Evolutionary conservation across 495 filamentous ascomycete genomes (phyloP).

Genomic region (Aspergillus coremiiformis): DNA sequence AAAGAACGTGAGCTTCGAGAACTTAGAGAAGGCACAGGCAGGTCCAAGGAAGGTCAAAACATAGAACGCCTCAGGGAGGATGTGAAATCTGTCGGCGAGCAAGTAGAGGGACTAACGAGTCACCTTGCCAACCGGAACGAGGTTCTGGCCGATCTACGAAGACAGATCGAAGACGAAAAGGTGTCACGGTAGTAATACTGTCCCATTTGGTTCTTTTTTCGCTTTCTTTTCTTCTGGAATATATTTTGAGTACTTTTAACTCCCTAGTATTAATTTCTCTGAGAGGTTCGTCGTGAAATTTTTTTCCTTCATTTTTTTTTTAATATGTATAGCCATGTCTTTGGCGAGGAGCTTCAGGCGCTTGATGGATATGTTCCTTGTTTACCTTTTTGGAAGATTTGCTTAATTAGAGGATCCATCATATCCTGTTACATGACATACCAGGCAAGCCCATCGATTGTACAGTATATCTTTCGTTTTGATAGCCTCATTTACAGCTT

Average conservation of each 20-base stretch:
- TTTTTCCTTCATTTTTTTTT: slow-evolving; percentile 15
- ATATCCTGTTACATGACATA: background rate
- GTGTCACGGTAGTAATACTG: slow-evolving; percentile 26
- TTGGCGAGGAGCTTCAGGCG: slow-evolving; percentile 33
- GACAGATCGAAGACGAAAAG: slow-evolving; percentile 43
- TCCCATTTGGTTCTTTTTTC: slow-evolving; percentile 6
- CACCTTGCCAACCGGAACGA: slow-evolving; percentile 41
- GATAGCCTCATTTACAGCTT: background rate
- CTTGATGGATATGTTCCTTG: slow-evolving; percentile 21
- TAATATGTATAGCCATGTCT: slow-evolving; percentile 31
- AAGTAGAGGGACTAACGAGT: slow-evolving; percentile 46
- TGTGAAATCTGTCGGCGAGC: slow-evolving; percentile 43
- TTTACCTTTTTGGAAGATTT: slow-evolving; percentile 4
- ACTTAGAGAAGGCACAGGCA: slow-evolving; percentile 37
- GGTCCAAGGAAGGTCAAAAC: slow-evolving; percentile 37
- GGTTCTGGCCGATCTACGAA: slow-evolving; percentile 35
- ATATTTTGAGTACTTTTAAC: slow-evolving; percentile 5
- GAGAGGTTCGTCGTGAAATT: no score
- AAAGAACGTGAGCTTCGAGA: slow-evolving; percentile 45
- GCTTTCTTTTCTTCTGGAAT: slow-evolving; percentile 4
- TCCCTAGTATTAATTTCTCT: slow-evolving; percentile 5
- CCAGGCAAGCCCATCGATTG: slow-evolving; percentile 7
- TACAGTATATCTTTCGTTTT: slow-evolving; percentile 12
- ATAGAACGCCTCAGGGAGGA: slow-evolving; percentile 37
- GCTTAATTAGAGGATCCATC: background rate